Conservation (phyloP, 495 filamentous ascomycete genomes). For the Aspergillus cristatus region DNA sequence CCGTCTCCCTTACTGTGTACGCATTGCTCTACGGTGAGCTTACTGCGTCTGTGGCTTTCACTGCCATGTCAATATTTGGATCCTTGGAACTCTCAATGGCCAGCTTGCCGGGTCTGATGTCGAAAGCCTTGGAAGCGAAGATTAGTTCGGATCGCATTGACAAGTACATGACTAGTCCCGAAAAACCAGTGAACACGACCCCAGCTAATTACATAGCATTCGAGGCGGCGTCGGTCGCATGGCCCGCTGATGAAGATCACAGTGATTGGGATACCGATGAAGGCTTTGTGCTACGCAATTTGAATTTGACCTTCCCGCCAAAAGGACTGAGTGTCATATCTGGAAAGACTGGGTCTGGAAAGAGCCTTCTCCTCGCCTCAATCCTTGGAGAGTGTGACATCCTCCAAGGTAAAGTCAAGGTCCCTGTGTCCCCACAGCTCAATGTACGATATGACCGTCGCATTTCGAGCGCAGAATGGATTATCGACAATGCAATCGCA, state of each 20-base stretch:
- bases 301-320: constrained; percentile 55
- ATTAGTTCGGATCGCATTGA: constrained; percentile 68
- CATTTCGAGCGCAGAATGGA: constrained; percentile 60
- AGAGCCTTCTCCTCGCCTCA: constrained; percentile 50
- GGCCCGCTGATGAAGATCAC: constrained; percentile 44
- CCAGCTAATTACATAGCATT: constrained; percentile 52
- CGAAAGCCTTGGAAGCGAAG: constrained; percentile 56
- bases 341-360: constrained; percentile 47
- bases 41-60: constrained; percentile 66
- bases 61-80: constrained; percentile 61
- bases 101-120: constrained; percentile 60
- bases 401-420: constrained; percentile 33
- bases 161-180: constrained; percentile 57
- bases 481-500: constrained; percentile 55
- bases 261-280: constrained; percentile 38
- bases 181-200: constrained; percentile 50
- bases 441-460: constrained; percentile 38
- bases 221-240: constrained; percentile 61
- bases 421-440: constrained; percentile 26
- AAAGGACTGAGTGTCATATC: constrained; percentile 53
- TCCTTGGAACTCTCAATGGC: constrained; percentile 58
- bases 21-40: constrained; percentile 50
- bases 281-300: constrained; percentile 52
- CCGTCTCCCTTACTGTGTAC: constrained; percentile 58
- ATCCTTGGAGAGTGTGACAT: constrained; percentile 51